These are phyloP conservation scores for Aspergillus thermomutatus DNA, from an alignment of 2,329 filamentous ascomycete genomes.

Conservation along the genomic window DNA sequence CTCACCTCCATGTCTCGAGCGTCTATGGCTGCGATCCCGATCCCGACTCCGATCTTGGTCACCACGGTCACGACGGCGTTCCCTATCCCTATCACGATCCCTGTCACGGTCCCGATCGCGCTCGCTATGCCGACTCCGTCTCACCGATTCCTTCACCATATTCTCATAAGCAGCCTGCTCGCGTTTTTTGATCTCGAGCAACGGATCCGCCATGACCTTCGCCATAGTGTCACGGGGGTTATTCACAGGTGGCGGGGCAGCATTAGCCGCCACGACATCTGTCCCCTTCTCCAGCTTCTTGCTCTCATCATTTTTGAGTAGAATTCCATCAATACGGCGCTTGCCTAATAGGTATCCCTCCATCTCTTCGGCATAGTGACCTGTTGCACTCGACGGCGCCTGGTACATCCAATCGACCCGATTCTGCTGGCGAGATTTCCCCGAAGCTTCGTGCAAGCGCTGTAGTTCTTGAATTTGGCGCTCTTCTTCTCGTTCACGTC, in stretches of 20 bases:
- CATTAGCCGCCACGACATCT: constrained; percentile 21
- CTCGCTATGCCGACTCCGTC: constrained; percentile 25
- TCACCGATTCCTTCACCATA: constrained; percentile 45
- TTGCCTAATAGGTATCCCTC: constrained; percentile 93
- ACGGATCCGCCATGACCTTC: constrained; percentile 87
- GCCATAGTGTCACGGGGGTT: constrained; percentile 73
- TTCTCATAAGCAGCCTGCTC: constrained; percentile 75
- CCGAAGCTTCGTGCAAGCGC: constrained; percentile 81
- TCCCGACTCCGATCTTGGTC: constrained; percentile 10
- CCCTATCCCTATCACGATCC: constrained; percentile 14
- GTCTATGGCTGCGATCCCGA: constrained; percentile 21
- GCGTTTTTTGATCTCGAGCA: constrained; percentile 89
- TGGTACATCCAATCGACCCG: constrained; percentile 99
- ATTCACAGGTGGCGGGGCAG: constrained; percentile 55
- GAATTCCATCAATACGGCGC: constrained; percentile 74
- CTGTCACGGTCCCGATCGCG: constrained; percentile 14
- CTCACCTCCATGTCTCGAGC: constrained; percentile 23
- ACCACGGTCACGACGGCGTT: constrained; percentile 16
- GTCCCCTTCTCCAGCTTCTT: constrained; percentile 75
- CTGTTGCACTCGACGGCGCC: constrained; percentile 71
- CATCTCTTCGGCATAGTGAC: constrained; percentile 76
- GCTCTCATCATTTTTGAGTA: constrained; percentile 76
- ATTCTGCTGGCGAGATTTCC: constrained; percentile 73
- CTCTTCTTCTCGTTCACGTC: constrained; percentile 92
- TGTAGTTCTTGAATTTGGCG: constrained; percentile 88